Evolutionary conservation across 805 yeast genomes (phyloP).

Genomic region (Schwanniomyces yamadae): DNA sequence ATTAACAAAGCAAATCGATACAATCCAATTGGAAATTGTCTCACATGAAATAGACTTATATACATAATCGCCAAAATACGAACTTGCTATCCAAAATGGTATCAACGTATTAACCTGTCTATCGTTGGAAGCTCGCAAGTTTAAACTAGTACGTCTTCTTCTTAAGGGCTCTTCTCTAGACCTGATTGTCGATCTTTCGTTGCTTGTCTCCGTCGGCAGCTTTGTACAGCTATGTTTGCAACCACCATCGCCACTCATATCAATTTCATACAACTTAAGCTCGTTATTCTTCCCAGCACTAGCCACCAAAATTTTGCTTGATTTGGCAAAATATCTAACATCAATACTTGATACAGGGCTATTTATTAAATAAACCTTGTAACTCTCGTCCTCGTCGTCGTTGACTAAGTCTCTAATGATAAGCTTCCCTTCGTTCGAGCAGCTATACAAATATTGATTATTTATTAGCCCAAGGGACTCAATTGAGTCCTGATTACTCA

Average conservation of each 20-base stretch:
- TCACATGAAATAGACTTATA: slow-evolving; percentile 10
- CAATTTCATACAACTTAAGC: slow-evolving; percentile 24
- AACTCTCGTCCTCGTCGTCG: slow-evolving; percentile 33
- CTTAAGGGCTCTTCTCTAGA: slow-evolving; percentile 6
- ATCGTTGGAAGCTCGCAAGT: slow-evolving; percentile 6
- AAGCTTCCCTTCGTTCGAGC: slow-evolving; percentile 33
- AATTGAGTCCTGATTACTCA: slow-evolving; percentile 22
- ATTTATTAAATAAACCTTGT: slow-evolving; percentile 22
- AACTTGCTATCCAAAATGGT: slow-evolving; percentile 15
- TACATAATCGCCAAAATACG: slow-evolving; percentile 8
- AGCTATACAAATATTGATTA: slow-evolving; percentile 29
- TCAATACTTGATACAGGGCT: slow-evolving; percentile 24
- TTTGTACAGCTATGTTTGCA: neutral
- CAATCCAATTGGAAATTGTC: slow-evolving; percentile 21
- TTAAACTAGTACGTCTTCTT: slow-evolving; percentile 5
- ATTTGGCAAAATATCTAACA: slow-evolving; percentile 10
- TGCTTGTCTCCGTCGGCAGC: neutral
- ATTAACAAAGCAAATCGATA: slow-evolving; percentile 18
- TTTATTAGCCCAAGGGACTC: slow-evolving; percentile 24
- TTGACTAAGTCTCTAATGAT: slow-evolving; percentile 35
- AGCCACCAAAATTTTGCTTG: slow-evolving; percentile 16
- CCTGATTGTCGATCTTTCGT: neutral
- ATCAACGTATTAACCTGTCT: slow-evolving; percentile 7
- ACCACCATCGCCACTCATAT: slow-evolving; percentile 1
- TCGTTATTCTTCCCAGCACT: slow-evolving; percentile 29